Base-by-base conservation (phyloP, 1,139 yeast genomes). In the Taphrina communis region DNA sequence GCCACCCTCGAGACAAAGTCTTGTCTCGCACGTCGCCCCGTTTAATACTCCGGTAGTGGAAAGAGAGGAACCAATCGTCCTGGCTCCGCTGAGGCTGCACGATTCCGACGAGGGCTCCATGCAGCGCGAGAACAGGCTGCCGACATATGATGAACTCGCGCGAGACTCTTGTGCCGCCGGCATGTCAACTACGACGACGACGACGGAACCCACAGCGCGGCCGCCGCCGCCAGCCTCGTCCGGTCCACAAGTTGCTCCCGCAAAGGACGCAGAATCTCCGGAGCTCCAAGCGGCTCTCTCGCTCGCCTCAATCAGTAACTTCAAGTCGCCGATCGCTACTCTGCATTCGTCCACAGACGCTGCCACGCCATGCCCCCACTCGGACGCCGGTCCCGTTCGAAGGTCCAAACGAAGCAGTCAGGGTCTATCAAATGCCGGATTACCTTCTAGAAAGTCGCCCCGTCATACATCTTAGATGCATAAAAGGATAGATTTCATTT, bases 211-310 rank as follows among this genome's bases (percentile, higher is more conserved):
- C 48, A 44, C 48, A 44, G 17, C 48, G 19, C 48, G 19, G 9
- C 48, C 48, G 3, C 48, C 48, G 3, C 17, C 48, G 2, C 48
- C 48, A 7, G 48, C 48, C 19, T 44, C 19, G 12, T 44, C n/a
- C 48, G 48, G 8, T 14, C 48, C 48, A 12, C 53, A 50, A 50
- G 53, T 21, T 1, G 36, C n/a, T 31, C 36, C 36, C 4, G 6
- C 36, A 9, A 50, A 21, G n/a, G 53, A 8, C n/a, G 53, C 9
- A 17, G 53, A 35, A n/a, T 53, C 57, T 5, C 60, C 60, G 35
- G 60, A 56, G 38, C 36, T 56, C 35, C 50, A 56, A 17, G 60
- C 60, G 8, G 60, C 60, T 14, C 60, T 56, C 12, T 56, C 60
- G 9, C 36, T 56, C 17, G 60, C 60, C 12, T 56, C 60, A 11